Evolutionary conservation across 371 early-diverging fungal species (phyloP), one percentile per base, ranked within the genome.

Genomic region (Mucor lusitanicus): DNA sequence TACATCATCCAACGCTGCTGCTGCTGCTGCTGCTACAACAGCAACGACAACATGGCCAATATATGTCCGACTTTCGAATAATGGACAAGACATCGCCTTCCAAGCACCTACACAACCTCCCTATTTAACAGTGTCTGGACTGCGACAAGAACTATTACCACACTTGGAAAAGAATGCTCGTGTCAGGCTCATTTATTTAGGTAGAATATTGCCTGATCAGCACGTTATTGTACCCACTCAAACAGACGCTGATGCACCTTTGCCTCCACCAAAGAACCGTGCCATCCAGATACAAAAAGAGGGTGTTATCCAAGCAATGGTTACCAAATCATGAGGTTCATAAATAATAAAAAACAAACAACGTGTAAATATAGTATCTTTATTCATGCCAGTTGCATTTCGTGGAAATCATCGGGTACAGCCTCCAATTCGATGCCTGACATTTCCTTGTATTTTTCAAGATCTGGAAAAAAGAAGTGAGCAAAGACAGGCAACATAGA

Each of bases 371-470:
- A 32, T 9, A 15, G 17, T 32, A 32, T 55, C 30, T 55, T 30
- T 54, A 55, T 1, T 61, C 50, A 65, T 30, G 61, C 64, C 2
- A 69, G 33, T 39, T 64, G 65, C 69, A 72, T 62, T 19, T 68
- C 63, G 55, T 69, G 61, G n/a, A 81, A 78, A 54, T 72, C 73
- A 6, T 76, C 75, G 0, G 81, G 81, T 28, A 78, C 76, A 6
- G 57, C 61, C 15, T 76, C 76, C 30, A 76, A 61, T 19, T 73
- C 71, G 11, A 66, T 67, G 12, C 70, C 71, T 28, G 74, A 57
- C 3, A 70, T 25, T n/a, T 73, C 59, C 46, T 76, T 62, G 55
- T 64, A 72, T 15, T 68, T 65, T 9, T 65, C 50, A 0, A 72
- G 19, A 63, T 72, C 73, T 72, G 65, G 6, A 32, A 13, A 46